Conservation (phyloP, 345 rosid species). For the Lepidium africanum region DNA sequence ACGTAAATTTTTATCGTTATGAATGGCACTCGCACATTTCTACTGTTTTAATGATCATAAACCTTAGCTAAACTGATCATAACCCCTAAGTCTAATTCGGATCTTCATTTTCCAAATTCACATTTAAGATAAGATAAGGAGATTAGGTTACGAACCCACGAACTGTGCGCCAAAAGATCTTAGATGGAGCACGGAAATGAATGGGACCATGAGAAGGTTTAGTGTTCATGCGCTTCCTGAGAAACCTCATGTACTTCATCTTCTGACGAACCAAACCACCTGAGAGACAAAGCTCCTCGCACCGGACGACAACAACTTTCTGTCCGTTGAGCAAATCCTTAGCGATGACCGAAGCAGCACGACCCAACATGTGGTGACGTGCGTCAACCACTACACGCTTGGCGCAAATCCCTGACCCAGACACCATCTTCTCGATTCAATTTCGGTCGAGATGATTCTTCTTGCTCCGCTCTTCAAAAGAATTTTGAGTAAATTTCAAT, state of each 20-base stretch:
- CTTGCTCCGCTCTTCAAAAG: background rate
- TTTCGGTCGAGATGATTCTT: background rate
- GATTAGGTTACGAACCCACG: constrained; percentile 43
- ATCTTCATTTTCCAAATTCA: background rate
- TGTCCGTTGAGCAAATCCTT: constrained; percentile 87
- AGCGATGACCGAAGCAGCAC: constrained; percentile 57
- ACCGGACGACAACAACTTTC: constrained; percentile 66
- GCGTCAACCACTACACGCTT: constrained; percentile 77
- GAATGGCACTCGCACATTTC: background rate
- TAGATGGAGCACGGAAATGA: constrained; percentile 85
- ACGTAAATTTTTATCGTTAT: background rate
- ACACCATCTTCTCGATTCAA: constrained; percentile 45
- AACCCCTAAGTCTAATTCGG: background rate
- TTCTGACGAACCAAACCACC: constrained; percentile 86
- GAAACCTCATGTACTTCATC: constrained; percentile 87
- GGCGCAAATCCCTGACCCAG: constrained; percentile 67
- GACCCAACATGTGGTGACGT: constrained; percentile 76
- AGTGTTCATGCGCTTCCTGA: constrained; percentile 89
- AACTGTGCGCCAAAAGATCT: constrained; percentile 90
- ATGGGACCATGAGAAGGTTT: constrained; percentile 95
- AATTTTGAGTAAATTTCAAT: background rate
- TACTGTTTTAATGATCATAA: background rate
- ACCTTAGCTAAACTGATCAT: background rate
- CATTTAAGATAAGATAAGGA: background rate
- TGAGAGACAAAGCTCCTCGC: constrained; percentile 85